Evolutionary conservation across 2,329 filamentous ascomycete species (phyloP), one percentile per base, ranked within the genome.

Genomic region (Apiospora phragmitis): DNA sequence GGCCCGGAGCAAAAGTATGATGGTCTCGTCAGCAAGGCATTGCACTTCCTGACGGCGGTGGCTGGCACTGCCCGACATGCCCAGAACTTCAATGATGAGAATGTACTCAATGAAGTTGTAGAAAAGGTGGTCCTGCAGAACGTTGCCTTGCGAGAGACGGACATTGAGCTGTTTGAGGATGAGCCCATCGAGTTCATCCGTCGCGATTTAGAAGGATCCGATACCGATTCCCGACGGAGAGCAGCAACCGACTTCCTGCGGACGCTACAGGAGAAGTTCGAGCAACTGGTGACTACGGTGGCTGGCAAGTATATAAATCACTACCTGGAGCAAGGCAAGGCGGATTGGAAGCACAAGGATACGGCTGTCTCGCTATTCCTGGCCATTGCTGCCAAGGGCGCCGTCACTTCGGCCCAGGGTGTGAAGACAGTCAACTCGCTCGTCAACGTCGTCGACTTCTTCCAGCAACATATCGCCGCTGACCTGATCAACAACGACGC

Each of bases 171-270:
- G 75, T 98, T 99, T 76, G 96, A 99, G 80, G 97, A 99, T 79
- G 97, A 99, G 84, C 96, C 96, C 0, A 99, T 99, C 74, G 96
- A 99, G 81, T 99, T 97, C 79, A 99, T 99, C 78, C 90, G 96
- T 73, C 90, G 94, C 77, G 96, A 99, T 81, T 86, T 99, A 66
- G 96, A 99, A 81, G 96, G 96, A 8, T 98, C 96, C 1, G 96
- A 99, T 81, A 97, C 93, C 69, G 96, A 98, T 80, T 99, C 96
- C 1, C 88, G 96, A 78, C 88, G 96, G 75, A 89, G 96, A 77
- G 95, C 96, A 51, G 95, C 97, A 0, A 98, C 95, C 0, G 96
- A 98, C 80, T 99, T 99, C 84, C 83, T 99, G 71, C 90, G 94
- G 73, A 93, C 94, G 78, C 87, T 99, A 65, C 92, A 97, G 78